Evolutionary conservation across 352 stramenopile species (phyloP), one percentile per base, ranked within the genome.

Genomic region (Globisporangium irregulare): DNA sequence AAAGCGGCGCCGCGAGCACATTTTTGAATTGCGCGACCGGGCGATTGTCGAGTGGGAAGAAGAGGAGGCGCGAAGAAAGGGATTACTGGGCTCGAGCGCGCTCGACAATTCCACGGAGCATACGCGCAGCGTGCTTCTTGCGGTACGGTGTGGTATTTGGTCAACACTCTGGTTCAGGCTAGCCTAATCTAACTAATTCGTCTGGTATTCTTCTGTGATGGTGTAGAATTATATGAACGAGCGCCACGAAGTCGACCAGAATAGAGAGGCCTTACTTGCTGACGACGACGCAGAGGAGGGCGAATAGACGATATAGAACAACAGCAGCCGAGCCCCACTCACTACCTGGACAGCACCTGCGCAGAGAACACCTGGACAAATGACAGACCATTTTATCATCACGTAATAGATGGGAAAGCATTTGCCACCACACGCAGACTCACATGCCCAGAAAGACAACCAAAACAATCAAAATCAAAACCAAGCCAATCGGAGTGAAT

Each of bases 1-100:
- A 63, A 93, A 91, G 67, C 80, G 86, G 50, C 82, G 86, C 58
- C 80, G 86, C 1, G 86, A 93, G 29, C 73, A 92, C 59, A 71
- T 90, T 29, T 74, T 93, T 27, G 84, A 93, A 24, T 61, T 89
- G 59, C 82, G 86, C 10, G 86, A 93, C 60, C 84, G 84, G 18
- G 76, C 74, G 22, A 91, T 92, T 70, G 72, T 73, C 38, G 86
- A 91, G 58, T 93, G 86, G 86, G 86, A 93, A 67, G 84, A 91
- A 53, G 84, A 93, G 0, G 86, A 93, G 66, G 77, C 86, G 64
- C 79, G 81, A 34, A 84, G 83, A 27, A 75, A 84, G 46, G 86
- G 86, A 6, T 32, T 93, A 22, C 57, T 93, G 48, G 77, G 76
- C 24, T 87, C 84, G 2, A 81, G 66, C 20, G 76, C 82, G 0